These are phyloP conservation scores for Collybia sp. DNA, from an alignment of 768 basidiomycete species.

Conservation along the genomic window DNA sequence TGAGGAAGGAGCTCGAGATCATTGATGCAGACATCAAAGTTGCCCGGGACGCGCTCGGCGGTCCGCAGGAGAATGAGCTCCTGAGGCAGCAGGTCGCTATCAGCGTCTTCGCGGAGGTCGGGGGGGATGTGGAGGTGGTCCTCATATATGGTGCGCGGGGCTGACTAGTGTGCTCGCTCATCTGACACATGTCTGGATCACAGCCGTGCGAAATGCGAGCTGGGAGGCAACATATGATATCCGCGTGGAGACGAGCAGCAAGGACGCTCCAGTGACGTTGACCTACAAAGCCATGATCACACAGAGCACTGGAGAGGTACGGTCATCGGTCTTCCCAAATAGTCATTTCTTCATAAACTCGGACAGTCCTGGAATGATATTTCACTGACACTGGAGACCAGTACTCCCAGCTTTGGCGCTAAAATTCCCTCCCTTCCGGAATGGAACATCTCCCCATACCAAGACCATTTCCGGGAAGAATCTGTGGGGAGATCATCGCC, in stretches of 20 bases:
- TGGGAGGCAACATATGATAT: slow-evolving; percentile 9
- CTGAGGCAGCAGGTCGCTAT: slow-evolving; percentile 11
- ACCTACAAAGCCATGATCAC: slow-evolving; percentile 9
- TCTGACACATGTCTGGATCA: not conserved
- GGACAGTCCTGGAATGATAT: slow-evolving; percentile 16
- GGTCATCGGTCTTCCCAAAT: no score
- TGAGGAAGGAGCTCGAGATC: slow-evolving; percentile 9
- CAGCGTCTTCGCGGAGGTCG: slow-evolving; percentile 14
- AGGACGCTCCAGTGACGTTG: slow-evolving; percentile 2
- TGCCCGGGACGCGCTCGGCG: not conserved
- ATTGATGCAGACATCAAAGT: slow-evolving; percentile 9
- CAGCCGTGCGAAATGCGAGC: slow-evolving; percentile 4
- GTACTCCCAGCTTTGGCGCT: slow-evolving; percentile 15
- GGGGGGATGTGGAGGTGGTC: slow-evolving; percentile 14
- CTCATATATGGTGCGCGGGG: slow-evolving; percentile 13
- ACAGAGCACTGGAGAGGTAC: slow-evolving; percentile 8
- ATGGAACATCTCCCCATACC: slow-evolving; percentile 1
- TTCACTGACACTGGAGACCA: slow-evolving; percentile 15
- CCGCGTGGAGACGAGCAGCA: slow-evolving; percentile 4
- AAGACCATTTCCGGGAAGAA: not conserved
- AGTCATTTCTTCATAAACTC: no score
- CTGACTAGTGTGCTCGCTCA: not conserved
- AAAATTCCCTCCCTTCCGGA: slow-evolving; percentile 8
- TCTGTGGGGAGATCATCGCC: not conserved
- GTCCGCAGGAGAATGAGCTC: slow-evolving; percentile 7